These are phyloP conservation scores for Thuja plicata DNA, from an alignment of 83 land plant species.

Conservation along the genomic window DNA sequence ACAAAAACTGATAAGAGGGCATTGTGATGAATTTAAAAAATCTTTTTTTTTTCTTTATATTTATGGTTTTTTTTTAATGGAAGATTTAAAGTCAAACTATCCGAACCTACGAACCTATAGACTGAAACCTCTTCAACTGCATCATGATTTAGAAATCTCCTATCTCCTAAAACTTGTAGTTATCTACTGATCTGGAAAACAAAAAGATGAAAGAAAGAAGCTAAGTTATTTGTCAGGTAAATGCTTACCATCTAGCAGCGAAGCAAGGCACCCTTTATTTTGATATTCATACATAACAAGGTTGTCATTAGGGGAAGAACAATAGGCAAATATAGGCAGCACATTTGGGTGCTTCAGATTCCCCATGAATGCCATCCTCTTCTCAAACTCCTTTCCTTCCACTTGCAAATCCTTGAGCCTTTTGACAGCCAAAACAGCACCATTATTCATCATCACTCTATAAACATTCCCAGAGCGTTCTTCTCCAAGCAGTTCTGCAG, in stretches of 20 bases:
- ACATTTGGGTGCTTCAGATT: slow-evolving; percentile 40
- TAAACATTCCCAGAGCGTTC: slow-evolving; percentile 45
- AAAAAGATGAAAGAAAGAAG: not conserved
- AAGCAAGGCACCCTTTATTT: slow-evolving; percentile 30
- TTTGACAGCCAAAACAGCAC: slow-evolving; percentile 45
- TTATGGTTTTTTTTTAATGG: too few relatives aligned
- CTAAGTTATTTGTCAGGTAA: not conserved
- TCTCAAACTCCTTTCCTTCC: slow-evolving; percentile 36
- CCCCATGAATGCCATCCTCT: slow-evolving; percentile 46
- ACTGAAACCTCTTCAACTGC: too few relatives aligned
- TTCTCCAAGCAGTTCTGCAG: slow-evolving; percentile 47
- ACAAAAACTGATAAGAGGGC: too few relatives aligned
- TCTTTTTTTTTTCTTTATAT: too few relatives aligned
- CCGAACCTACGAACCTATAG: too few relatives aligned
- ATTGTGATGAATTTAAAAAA: too few relatives aligned
- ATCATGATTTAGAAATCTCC: too few relatives aligned
- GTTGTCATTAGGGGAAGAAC: slow-evolving; percentile 47
- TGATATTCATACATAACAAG: slow-evolving; percentile 48
- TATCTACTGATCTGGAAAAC: too few relatives aligned
- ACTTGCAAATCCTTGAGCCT: slow-evolving; percentile 34
- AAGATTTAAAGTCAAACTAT: too few relatives aligned
- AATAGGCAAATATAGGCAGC: slow-evolving; percentile 32
- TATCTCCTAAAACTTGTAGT: too few relatives aligned
- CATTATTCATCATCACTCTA: slow-evolving; percentile 40
- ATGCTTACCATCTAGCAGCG: slow-evolving; percentile 46